Evolutionary conservation across 257 asterid species (phyloP), one percentile per base, ranked within the genome.

Genomic region (Salvia miltiorrhiza): DNA sequence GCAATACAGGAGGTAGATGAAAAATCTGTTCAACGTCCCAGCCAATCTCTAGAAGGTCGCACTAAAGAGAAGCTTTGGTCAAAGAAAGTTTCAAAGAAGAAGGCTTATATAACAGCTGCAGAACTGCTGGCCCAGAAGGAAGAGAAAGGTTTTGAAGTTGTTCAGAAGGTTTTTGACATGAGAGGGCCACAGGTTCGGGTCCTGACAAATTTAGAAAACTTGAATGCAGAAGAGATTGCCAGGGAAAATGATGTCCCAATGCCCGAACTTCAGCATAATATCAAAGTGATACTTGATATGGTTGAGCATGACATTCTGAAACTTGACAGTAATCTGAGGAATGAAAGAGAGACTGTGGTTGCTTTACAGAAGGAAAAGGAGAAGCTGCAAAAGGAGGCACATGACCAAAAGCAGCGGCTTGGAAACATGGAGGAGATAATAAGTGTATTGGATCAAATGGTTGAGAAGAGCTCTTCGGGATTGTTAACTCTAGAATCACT

Each of bases 131-230:
- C 87, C 19, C 80, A 78, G 83, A 88, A 90, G 85, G 86, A 90
- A 75, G 95, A 90, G 70, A 93, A 76, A 58, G 90, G 90, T 40
- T 40, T 88, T 73, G 96, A 88, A 50, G 87, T 83, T 56, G 85
- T 87, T 49, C 92, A 93, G 83, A 90, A 93, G 82, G 90, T 88
- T 68, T 83, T 88, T 60, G 98, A 93, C 78, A 93, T 90, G 97
- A 86, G 98, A 80, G 98, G 97, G 19, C 96, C 98, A 7, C 98
- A 93, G 43, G 95, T 90, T 39, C 90, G 96, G n/a, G 93, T 93
- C 41, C 65, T 93, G 80, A 85, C 97, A 20, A 88, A 87, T 77
- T 73, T 93, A 77, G 95, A 90, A 71, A 90, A 93, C 84, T 77
- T 93, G 82, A 87, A 88, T 66, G 95, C 92, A 0, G 98, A 93